A percentile compares a stretch with the other conserved stretches of the same genome.
Evolutionary conservation across 2,329 filamentous ascomycete genomes (phyloP).

Genomic region (Teratosphaeria pseudoeucalypti): DNA sequence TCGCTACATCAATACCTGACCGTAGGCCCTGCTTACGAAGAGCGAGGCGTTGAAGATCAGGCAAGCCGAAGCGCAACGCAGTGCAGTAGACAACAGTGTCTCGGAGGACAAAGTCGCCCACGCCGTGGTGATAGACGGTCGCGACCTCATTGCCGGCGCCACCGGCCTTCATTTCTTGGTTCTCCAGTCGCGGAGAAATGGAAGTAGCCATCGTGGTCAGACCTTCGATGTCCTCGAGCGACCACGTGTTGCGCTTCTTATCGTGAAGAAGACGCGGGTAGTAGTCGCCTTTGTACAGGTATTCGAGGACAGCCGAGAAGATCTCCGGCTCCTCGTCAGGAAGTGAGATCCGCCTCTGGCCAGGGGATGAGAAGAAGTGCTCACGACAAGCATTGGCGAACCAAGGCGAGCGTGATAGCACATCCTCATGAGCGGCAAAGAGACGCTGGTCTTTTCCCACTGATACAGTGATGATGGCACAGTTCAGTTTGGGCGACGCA

Average conservation of each 20-base stretch:
- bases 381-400: slow-evolving; percentile 53
- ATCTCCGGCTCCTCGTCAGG: slow-evolving; percentile 77
- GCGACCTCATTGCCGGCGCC: slow-evolving; percentile 51
- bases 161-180: slow-evolving; percentile 27
- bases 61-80: slow-evolving; percentile 80
- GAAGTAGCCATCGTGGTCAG: slow-evolving; percentile 23
- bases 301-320: slow-evolving; percentile 89
- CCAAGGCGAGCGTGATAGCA: slow-evolving; percentile 75
- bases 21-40: slow-evolving; percentile 92
- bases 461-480: slow-evolving; percentile 75
- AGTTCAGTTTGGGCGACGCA: slow-evolving; percentile 43
- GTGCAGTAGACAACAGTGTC: slow-evolving; percentile 94
- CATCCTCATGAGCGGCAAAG: slow-evolving; percentile 91
- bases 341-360: slow-evolving; percentile 66
- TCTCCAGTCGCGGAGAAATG: slow-evolving; percentile 43
- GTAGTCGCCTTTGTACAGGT: slow-evolving; percentile 94
- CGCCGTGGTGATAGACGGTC: slow-evolving; percentile 66
- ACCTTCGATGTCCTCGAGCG: slow-evolving; percentile 61
- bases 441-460: slow-evolving; percentile 76
- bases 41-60: slow-evolving; percentile 82
- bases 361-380: slow-evolving; percentile 56
- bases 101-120: slow-evolving; percentile 67
- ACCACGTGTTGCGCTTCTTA: slow-evolving; percentile 78
- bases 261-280: slow-evolving; percentile 80
- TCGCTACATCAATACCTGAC: slow-evolving; percentile 81